These are phyloP conservation scores for Fusarium pseudoanthophilum DNA, from an alignment of 2,329 filamentous ascomycete genomes.

Conservation along the genomic window DNA sequence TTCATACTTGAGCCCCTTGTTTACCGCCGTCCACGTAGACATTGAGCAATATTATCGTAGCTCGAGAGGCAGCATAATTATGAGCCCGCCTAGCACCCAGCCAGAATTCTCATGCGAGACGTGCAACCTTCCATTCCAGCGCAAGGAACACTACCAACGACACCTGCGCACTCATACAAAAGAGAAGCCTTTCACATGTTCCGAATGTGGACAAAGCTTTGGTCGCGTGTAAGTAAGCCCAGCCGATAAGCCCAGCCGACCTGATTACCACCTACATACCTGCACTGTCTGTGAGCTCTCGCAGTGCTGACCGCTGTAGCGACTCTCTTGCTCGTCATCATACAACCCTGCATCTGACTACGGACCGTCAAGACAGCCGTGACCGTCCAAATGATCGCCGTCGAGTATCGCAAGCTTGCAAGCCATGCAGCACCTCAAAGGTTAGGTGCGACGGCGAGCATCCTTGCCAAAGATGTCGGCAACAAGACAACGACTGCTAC, in stretches of 20 bases:
- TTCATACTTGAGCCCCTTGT: fast-evolving
- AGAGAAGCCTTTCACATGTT: slow-evolving; percentile 7
- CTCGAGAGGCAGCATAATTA: neutral
- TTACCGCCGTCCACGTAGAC: fast-evolving
- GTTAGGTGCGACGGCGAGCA: slow-evolving; percentile 2
- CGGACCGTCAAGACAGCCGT: neutral
- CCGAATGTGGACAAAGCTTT: slow-evolving; percentile 11
- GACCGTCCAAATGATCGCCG: neutral
- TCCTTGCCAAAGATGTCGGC: neutral
- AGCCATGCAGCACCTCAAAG: neutral
- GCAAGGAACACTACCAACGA: slow-evolving; percentile 4
- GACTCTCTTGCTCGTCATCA: slow-evolving; percentile 14
- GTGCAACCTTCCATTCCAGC: slow-evolving; percentile 5
- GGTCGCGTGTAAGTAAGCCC: slow-evolving; percentile 1
- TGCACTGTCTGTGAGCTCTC: too few relatives aligned
- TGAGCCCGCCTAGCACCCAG: neutral
- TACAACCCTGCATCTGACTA: neutral
- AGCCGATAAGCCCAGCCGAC: too few relatives aligned
- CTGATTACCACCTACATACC: too few relatives aligned
- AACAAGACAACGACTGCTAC: neutral
- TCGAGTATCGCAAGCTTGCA: slow-evolving; percentile 6
- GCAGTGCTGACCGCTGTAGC: neutral
- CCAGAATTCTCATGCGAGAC: slow-evolving; percentile 3
- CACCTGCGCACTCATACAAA: slow-evolving; percentile 12
- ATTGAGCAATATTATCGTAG: too few relatives aligned